Conservation (phyloP, 352 stramenopile species). For the Globisporangium parvum region DNA sequence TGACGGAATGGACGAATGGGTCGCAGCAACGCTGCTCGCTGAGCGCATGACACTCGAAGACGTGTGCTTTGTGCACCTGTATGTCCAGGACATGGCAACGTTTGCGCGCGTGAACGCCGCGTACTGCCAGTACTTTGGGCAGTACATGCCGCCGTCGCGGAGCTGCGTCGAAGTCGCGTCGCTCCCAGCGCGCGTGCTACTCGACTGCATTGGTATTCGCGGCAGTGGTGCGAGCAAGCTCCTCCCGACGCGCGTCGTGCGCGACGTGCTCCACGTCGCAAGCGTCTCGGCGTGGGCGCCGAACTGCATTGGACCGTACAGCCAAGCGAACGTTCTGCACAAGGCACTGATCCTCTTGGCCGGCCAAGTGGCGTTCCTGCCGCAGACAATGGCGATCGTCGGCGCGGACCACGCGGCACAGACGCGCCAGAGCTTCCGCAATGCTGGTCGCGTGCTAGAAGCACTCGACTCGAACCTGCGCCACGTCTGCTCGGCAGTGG, state of each 20-base stretch:
- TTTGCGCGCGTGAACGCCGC: conserved; percentile 93
- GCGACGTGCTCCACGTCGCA: conserved; percentile 93
- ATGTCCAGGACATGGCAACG: conserved; percentile 92
- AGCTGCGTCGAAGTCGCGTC: conserved; percentile 83
- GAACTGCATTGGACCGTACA: conserved; percentile 98
- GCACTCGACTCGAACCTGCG: conserved; percentile 75
- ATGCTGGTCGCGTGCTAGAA: conserved; percentile 63
- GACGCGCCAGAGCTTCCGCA: conserved; percentile 49
- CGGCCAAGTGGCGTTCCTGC: conserved; percentile 96
- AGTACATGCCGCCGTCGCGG: conserved; percentile 71
- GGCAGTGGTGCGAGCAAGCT: conserved; percentile 62
- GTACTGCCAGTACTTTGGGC: conserved; percentile 91
- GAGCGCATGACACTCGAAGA: conserved; percentile 71
- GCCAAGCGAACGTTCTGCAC: conserved; percentile 94
- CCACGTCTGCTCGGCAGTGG: conserved; percentile 55
- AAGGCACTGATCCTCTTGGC: conserved; percentile 91
- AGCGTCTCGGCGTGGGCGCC: conserved; percentile 97
- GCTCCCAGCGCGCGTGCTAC: conserved; percentile 65
- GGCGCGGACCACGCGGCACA: conserved; percentile 35
- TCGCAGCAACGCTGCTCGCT: neutral
- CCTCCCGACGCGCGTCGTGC: conserved; percentile 42
- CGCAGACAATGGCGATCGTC: conserved; percentile 92
- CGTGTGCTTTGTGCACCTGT: conserved; percentile 96
- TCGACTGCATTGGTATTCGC: conserved; percentile 89
- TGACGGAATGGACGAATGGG: neutral